A percentile compares a stretch with the other conserved stretches of the same genome.
These are phyloP conservation scores for Meyerozyma carpophila DNA, from an alignment of 1,139 yeast species.

Conservation along the genomic window DNA sequence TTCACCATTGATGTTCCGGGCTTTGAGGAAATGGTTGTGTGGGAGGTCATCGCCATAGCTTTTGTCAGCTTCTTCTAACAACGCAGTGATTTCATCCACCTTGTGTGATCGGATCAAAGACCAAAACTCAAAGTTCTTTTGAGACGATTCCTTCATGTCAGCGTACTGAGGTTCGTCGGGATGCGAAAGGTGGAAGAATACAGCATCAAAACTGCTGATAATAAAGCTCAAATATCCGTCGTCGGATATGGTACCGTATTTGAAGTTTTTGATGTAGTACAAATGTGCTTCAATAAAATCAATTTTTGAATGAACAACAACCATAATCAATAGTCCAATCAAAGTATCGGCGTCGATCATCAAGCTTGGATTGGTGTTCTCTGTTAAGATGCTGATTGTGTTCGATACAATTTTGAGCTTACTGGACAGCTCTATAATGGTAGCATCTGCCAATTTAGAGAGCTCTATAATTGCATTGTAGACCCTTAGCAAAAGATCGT, in stretches of 20 bases:
- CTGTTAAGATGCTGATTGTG: conserved; percentile 51
- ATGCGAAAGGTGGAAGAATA: conserved; percentile 52
- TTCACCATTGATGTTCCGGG: conserved; percentile 61
- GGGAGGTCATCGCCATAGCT: conserved; percentile 23
- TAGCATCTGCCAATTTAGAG: conserved; percentile 39
- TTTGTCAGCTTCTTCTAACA: conserved; percentile 17
- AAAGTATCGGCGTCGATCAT: conserved; percentile 77
- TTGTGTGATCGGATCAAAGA: conserved; percentile 29
- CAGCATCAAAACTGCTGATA: conserved; percentile 80
- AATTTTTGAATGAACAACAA: conserved; percentile 60
- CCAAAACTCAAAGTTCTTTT: conserved; percentile 52
- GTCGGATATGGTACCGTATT: conserved; percentile 22
- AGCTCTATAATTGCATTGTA: conserved; percentile 51
- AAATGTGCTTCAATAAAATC: conserved; percentile 59
- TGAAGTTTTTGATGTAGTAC: conserved; percentile 58
- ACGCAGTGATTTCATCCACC: conserved; percentile 19
- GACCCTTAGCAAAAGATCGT: conserved; percentile 44
- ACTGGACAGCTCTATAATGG: conserved; percentile 43
- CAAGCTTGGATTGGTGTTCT: conserved; percentile 11
- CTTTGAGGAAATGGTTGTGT: conserved; percentile 37
- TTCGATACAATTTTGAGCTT: conserved; percentile 51
- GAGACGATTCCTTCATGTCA: conserved; percentile 40
- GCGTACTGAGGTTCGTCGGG: conserved; percentile 28
- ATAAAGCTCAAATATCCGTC: conserved; percentile 40
- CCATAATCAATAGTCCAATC: conserved; percentile 67